Conservation (phyloP, 148 eudicot species). For the Arbutus unedo region DNA sequence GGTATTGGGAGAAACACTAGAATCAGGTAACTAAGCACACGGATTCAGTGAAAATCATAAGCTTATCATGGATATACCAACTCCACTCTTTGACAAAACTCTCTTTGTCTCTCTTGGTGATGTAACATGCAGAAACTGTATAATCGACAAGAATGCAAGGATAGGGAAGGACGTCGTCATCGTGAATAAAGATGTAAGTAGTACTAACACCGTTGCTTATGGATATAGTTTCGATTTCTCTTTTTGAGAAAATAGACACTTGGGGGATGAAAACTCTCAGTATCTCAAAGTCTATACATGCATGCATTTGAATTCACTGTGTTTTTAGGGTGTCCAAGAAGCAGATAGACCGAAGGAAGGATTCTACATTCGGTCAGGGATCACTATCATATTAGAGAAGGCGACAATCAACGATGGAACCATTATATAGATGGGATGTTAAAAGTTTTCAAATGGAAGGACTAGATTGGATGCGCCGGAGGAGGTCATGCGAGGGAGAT, state of each 20-base stretch:
- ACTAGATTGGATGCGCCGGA: neutral
- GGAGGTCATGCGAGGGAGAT: neutral
- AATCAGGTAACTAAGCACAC: slow-evolving; percentile 49
- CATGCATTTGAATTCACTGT: neutral
- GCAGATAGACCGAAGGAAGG: slow-evolving; percentile 84
- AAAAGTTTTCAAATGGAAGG: neutral
- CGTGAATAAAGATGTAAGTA: slow-evolving; percentile 83
- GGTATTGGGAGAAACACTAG: slow-evolving; percentile 84
- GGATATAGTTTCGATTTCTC: too few relatives aligned
- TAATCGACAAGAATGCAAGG: slow-evolving; percentile 93
- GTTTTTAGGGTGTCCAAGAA: slow-evolving; percentile 72
- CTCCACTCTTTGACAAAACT: neutral
- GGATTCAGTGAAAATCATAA: neutral
- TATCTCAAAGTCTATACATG: neutral
- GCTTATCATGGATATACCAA: neutral
- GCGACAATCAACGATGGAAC: slow-evolving; percentile 82
- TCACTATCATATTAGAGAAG: slow-evolving; percentile 76
- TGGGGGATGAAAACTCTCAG: neutral
- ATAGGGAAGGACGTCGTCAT: slow-evolving; percentile 84
- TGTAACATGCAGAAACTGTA: slow-evolving; percentile 57
- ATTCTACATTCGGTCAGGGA: slow-evolving; percentile 87
- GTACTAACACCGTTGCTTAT: neutral
- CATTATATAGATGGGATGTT: slow-evolving; percentile 40
- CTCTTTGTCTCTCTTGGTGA: neutral
- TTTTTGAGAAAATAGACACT: neutral